Evolutionary conservation across 2,329 filamentous ascomycete genomes (phyloP).

Genomic region (Neodidymelliopsis sp.): DNA sequence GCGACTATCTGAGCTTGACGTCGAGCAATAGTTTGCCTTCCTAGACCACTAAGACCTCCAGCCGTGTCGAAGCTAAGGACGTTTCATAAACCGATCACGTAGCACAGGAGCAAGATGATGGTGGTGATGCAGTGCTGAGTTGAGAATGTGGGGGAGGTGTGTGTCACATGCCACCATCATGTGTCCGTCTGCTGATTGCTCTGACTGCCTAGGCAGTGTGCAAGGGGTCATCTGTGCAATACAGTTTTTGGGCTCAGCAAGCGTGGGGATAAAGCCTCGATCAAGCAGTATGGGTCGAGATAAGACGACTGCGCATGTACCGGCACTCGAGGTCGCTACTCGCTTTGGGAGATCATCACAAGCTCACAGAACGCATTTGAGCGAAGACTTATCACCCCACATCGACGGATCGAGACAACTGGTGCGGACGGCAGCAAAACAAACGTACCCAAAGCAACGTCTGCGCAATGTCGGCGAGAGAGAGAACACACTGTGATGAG

Average conservation of each 20-base stretch:
- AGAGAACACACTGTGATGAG: not conserved
- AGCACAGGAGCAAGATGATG: conserved; percentile 8
- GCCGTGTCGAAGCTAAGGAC: conserved; percentile 4
- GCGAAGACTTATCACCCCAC: not conserved
- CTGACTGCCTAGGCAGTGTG: conserved; percentile 24
- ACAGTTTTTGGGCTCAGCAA: conserved; percentile 8
- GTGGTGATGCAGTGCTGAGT: conserved; percentile 10
- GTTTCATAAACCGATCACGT: conserved; percentile 9
- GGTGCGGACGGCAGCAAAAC: not conserved
- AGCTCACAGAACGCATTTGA: not conserved
- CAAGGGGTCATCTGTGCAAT: conserved; percentile 32
- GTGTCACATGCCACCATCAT: conserved; percentile 33
- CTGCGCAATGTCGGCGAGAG: not conserved
- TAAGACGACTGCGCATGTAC: conserved; percentile 7
- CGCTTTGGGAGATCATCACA: conserved; percentile 6
- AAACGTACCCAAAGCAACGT: not conserved
- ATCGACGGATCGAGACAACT: no score
- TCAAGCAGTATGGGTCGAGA: conserved; percentile 2
- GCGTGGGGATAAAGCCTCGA: conserved; percentile 8
- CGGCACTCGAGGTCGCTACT: conserved; percentile 3
- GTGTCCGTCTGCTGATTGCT: conserved; percentile 27
- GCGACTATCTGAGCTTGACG: no score
- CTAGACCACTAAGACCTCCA: not conserved
- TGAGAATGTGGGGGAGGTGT: conserved; percentile 31
- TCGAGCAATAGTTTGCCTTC: not conserved